Evolutionary conservation across 2,329 filamentous ascomycete species (phyloP), one percentile per base, ranked within the genome.

Genomic region (Talaromyces sp.): DNA sequence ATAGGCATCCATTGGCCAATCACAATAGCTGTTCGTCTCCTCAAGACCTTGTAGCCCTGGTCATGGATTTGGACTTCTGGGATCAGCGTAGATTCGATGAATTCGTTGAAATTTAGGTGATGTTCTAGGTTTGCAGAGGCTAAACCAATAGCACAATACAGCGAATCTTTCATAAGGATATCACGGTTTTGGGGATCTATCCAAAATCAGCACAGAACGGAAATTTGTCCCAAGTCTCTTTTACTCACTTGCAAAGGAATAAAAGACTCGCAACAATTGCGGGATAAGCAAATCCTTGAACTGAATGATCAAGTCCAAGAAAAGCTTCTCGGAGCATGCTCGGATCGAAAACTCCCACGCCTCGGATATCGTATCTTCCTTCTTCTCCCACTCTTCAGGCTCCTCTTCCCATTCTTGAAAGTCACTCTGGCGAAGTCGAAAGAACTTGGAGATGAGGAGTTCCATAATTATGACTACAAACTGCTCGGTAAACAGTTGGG

Each of bases 351-450:
- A 97, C 69, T 97, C 92, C 83, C 90, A 97, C 1, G 89, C 90
- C 66, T 91, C 90, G 38, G 89, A 87, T 61, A 90, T 85, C 62
- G 88, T 89, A 68, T 95, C 91, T 77, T 97, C 92, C 68, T 88
- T 87, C 65, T 90, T 88, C 73, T 97, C 93, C 92, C 94, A 99
- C 58, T 95, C 92, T 72, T 99, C 91, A 0, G 93, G 91, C 61
- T 96, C 92, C 69, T 95, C 89, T 70, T 95, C 89, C 94, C 94
- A 99, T 61, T 91, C 89, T 63, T 91, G 87, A 0, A 97, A 83
- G 73, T 99, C 94, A 56, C 86, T 86, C 61, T 89, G 85, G 35
- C 91, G 86, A 73, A 97, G 94, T 41, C 94, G 84, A 71, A 99
- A 94, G 66, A 96, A 91, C 67, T 89, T 88, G 0, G 89, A 91